Evolutionary conservation across 345 rosid species (phyloP).

Genomic region (Adansonia digitata): DNA sequence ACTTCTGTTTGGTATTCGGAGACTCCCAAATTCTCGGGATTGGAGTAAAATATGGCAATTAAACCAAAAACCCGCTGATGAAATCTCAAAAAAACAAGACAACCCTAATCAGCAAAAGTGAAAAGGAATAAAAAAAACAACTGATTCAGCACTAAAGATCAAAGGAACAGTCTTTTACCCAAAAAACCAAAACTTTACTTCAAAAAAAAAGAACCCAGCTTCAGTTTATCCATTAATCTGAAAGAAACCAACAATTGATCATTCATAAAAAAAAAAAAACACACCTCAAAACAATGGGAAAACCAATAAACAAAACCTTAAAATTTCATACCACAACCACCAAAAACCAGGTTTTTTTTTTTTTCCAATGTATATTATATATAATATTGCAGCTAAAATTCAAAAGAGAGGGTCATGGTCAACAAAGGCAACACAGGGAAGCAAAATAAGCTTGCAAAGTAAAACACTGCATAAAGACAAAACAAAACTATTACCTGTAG

Average conservation of each 20-base stretch:
- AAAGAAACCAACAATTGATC: conserved; percentile 8
- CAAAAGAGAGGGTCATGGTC: conserved; percentile 19
- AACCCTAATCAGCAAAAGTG: background rate
- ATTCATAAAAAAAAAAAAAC: background rate
- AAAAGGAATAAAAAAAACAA: background rate
- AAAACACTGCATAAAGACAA: conserved; percentile 6
- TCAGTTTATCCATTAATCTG: conserved; percentile 5
- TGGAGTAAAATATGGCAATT: background rate
- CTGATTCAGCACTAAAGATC: background rate
- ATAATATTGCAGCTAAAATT: conserved; percentile 4
- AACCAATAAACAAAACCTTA: background rate
- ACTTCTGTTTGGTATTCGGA: background rate
- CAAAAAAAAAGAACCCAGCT: conserved; percentile 1
- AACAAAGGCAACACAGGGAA: conserved; percentile 18
- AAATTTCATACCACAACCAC: background rate
- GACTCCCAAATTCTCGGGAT: background rate
- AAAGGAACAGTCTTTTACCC: background rate
- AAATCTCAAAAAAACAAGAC: conserved; percentile 4
- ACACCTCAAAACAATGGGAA: background rate
- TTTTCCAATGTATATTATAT: background rate
- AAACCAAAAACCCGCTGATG: conserved; percentile 12
- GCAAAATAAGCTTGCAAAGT: background rate
- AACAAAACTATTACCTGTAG: conserved; percentile 17
- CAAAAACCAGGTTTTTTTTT: conserved; percentile 3
- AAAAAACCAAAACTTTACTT: background rate